These are phyloP conservation scores for Pogostemon cablin DNA, from an alignment of 257 asterid species.

Conservation along the genomic window DNA sequence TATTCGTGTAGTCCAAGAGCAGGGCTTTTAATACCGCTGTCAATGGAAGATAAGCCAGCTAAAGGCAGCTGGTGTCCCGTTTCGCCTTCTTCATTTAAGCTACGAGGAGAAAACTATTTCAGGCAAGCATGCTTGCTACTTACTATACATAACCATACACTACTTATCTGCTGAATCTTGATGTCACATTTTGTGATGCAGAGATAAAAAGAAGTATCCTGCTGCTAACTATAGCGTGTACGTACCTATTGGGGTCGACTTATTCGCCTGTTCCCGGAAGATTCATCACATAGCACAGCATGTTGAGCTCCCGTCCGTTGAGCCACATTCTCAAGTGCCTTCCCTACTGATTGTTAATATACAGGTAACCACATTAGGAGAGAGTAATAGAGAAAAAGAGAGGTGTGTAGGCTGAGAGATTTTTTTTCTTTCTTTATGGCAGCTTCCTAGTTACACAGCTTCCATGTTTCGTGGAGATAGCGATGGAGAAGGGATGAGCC, in stretches of 20 bases:
- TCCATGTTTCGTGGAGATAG: constrained; percentile 72
- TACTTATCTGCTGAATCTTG: neutral
- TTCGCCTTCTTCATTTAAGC: constrained; percentile 71
- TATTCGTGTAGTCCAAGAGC: constrained; percentile 53
- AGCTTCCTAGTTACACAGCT: constrained; percentile 89
- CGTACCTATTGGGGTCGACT: constrained; percentile 71
- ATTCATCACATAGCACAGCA: constrained; percentile 79
- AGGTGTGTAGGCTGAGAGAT: neutral
- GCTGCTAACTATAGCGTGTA: constrained; percentile 76
- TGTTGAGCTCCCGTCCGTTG: constrained; percentile 63
- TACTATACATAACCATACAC: neutral
- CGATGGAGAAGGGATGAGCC: constrained; percentile 92
- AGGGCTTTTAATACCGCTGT: constrained; percentile 53
- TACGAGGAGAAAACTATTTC: constrained; percentile 75
- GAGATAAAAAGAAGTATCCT: constrained; percentile 76
- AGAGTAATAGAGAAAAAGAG: neutral
- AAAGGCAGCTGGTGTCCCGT: constrained; percentile 67
- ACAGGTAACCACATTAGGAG: constrained; percentile 49
- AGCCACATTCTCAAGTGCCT: constrained; percentile 59
- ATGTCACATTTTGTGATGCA: constrained; percentile 36
- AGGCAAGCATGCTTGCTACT: constrained; percentile 66
- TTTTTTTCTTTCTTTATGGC: constrained; percentile 30
- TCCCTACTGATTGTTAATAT: constrained; percentile 70
- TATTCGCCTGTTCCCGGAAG: constrained; percentile 67
- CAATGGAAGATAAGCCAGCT: constrained; percentile 46